Evolutionary conservation across 169 alveolate species (phyloP).

Genomic region (Cryptosporidium felis): DNA sequence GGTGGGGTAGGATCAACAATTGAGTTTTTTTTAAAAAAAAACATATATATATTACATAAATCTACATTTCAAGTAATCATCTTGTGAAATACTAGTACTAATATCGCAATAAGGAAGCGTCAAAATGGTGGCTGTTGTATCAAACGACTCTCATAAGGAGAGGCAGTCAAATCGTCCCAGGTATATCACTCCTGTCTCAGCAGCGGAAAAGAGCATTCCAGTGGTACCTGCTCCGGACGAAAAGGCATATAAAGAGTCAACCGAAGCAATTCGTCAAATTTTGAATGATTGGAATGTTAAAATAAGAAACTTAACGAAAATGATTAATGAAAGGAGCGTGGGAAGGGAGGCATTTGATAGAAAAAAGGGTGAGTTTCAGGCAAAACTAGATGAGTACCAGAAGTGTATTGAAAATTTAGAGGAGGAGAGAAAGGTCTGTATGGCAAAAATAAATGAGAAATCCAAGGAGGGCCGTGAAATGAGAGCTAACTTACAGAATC

Average conservation of each 20-base stretch:
- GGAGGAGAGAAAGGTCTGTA: slow-evolving; percentile 48
- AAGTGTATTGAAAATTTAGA: slow-evolving; percentile 46
- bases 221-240: slow-evolving; percentile 71
- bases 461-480: slow-evolving; percentile 66
- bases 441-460: slow-evolving; percentile 61
- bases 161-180: slow-evolving; percentile 51
- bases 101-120: neutral
- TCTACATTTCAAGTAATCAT: neutral
- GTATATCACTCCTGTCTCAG: slow-evolving; percentile 68
- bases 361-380: slow-evolving; percentile 61
- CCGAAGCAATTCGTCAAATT: slow-evolving; percentile 48
- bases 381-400: slow-evolving; percentile 55
- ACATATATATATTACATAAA: neutral
- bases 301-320: slow-evolving; percentile 31
- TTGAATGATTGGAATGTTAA: slow-evolving; percentile 62
- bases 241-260: slow-evolving; percentile 55
- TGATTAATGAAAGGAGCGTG: slow-evolving; percentile 68
- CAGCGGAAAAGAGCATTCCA: slow-evolving; percentile 68
- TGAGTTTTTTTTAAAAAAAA: neutral
- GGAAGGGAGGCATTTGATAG: slow-evolving; percentile 68
- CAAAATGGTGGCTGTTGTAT: slow-evolving; percentile 62
- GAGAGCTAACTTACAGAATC: slow-evolving; percentile 50
- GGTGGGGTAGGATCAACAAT: slow-evolving; percentile 2
- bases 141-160: slow-evolving; percentile 50
- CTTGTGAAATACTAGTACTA: neutral